These are phyloP conservation scores for Rhizopogon vulgaris DNA, from an alignment of 768 basidiomycete genomes.

Conservation along the genomic window DNA sequence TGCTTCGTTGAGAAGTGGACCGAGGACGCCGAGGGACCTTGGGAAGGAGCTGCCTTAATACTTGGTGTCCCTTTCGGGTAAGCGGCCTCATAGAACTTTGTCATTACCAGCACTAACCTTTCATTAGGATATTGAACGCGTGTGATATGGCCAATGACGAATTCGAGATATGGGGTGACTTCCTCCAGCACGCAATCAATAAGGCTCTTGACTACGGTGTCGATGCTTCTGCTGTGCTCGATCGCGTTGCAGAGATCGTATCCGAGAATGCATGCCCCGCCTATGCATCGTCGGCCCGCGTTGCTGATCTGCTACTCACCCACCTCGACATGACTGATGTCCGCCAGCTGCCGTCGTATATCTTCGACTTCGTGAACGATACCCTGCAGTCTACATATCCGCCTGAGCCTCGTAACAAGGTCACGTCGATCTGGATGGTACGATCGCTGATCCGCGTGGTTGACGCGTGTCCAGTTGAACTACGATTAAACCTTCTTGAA, in stretches of 20 bases:
- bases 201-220: slow-evolving; percentile 57
- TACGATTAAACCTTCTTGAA: slow-evolving; percentile 41
- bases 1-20: slow-evolving; percentile 53
- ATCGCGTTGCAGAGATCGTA: slow-evolving; percentile 47
- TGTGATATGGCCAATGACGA: slow-evolving; percentile 56
- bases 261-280: slow-evolving; percentile 32
- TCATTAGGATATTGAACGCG: slow-evolving; percentile 17
- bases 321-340: slow-evolving; percentile 45
- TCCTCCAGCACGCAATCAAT: slow-evolving; percentile 45
- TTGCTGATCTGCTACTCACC: slow-evolving; percentile 57
- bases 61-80: slow-evolving; percentile 62
- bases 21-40: slow-evolving; percentile 35
- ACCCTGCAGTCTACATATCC: slow-evolving; percentile 62
- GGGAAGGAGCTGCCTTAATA: slow-evolving; percentile 48
- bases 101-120: background rate
- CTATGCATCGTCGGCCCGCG: slow-evolving; percentile 40
- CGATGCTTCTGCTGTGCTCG: slow-evolving; percentile 47
- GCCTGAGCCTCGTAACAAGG: slow-evolving; percentile 47
- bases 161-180: slow-evolving; percentile 50
- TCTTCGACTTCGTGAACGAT: slow-evolving; percentile 57
- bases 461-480: slow-evolving; percentile 47
- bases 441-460: slow-evolving; percentile 48
- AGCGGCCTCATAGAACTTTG: slow-evolving; percentile 20
- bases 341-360: slow-evolving; percentile 43
- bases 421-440: slow-evolving; percentile 56